phyloP scores from a whole-genome alignment of 176 grass and related monocot genomes.

The Alloteropsis semialata region DNA sequence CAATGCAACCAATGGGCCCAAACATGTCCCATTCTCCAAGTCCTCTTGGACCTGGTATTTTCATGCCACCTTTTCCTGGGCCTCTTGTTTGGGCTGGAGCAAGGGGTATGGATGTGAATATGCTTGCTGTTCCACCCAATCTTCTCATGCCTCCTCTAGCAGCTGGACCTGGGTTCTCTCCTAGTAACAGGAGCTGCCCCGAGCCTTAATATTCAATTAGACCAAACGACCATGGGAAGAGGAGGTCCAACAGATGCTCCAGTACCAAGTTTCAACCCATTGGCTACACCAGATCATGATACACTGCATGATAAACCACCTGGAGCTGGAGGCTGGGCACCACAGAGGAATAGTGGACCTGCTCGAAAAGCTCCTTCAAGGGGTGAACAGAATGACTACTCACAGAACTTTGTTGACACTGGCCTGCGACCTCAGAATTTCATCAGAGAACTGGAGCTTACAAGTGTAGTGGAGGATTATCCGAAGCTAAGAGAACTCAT shows the following conservation, averaged over 20 bases:
- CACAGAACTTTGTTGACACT: slow-evolving; percentile 95
- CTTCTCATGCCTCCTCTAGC: slow-evolving; percentile 60
- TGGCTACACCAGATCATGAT: slow-evolving; percentile 55
- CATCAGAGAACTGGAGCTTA: slow-evolving; percentile 91
- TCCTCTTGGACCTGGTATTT: slow-evolving; percentile 63
- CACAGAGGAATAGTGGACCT: slow-evolving; percentile 64
- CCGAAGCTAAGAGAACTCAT: slow-evolving; percentile 96
- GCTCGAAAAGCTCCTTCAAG: slow-evolving; percentile 95
- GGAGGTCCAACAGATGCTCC: slow-evolving; percentile 46
- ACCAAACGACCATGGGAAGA: slow-evolving; percentile 51
- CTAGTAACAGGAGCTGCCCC: slow-evolving; percentile 62
- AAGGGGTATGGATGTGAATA: slow-evolving; percentile 81
- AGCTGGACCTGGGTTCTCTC: slow-evolving; percentile 50
- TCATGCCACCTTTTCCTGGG: slow-evolving; percentile 76
- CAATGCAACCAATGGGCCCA: slow-evolving; percentile 73
- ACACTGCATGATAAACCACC: slow-evolving; percentile 65
- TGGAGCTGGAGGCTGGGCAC: slow-evolving; percentile 51
- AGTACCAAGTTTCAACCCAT: slow-evolving; percentile 43
- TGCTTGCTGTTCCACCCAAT: slow-evolving; percentile 77
- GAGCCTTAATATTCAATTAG: slow-evolving; percentile 73
- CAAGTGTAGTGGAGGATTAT: slow-evolving; percentile 94
- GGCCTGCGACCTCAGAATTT: slow-evolving; percentile 97
- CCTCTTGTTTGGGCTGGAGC: slow-evolving; percentile 78
- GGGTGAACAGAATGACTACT: slow-evolving; percentile 99
- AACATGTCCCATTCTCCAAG: slow-evolving; percentile 63